These are phyloP conservation scores for Paracorniculantispora psalliotae DNA, from an alignment of 2,329 filamentous ascomycete genomes.

Conservation along the genomic window DNA sequence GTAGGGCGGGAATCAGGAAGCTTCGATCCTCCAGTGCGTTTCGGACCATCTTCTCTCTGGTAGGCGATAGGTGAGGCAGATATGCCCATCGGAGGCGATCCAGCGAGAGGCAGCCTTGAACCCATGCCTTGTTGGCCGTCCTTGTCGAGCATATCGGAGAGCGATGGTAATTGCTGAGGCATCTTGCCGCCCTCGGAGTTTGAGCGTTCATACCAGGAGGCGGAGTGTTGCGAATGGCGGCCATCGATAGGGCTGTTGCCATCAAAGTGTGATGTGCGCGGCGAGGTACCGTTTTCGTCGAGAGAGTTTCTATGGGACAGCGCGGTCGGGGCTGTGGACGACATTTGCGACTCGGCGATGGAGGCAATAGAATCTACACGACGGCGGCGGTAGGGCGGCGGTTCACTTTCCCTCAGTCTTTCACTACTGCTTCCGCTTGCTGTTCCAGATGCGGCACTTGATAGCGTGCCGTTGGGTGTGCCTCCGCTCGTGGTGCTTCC, in stretches of 20 bases:
- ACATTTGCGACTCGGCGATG: constrained; percentile 40
- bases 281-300: constrained; percentile 42
- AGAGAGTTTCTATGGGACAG: constrained; percentile 31
- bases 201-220: constrained; percentile 24
- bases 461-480: constrained; percentile 31
- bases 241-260: constrained; percentile 23
- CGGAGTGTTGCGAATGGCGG: constrained; percentile 23
- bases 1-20: constrained; percentile 34
- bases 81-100: background rate
- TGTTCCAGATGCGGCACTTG: constrained; percentile 31
- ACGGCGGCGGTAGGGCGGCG: constrained; percentile 41
- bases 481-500: constrained; percentile 38
- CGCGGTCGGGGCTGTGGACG: constrained; percentile 33
- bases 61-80: background rate
- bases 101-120: background rate
- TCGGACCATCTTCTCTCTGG: background rate
- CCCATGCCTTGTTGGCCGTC: constrained; percentile 18
- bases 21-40: constrained; percentile 5
- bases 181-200: constrained; percentile 22
- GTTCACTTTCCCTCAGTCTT: constrained; percentile 43
- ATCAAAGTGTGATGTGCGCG: constrained; percentile 35
- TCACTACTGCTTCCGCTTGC: constrained; percentile 43
- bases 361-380: constrained; percentile 46
- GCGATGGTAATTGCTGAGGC: constrained; percentile 36
- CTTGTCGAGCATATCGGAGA: constrained; percentile 44